Evolutionary conservation across 2,329 filamentous ascomycete genomes (phyloP).

Genomic region (Rutstroemia sp.): DNA sequence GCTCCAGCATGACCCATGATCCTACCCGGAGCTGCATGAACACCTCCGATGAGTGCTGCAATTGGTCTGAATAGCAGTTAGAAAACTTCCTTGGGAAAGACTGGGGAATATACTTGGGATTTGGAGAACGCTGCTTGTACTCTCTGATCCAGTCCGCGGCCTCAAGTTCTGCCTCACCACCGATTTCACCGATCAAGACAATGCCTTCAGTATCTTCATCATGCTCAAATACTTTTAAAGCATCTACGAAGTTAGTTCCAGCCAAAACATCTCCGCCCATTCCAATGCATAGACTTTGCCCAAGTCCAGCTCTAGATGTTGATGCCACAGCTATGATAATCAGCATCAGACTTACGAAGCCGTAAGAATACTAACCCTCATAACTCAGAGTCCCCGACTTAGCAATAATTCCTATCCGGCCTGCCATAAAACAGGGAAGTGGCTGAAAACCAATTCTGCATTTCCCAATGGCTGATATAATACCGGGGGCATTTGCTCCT

Average conservation of each 20-base stretch:
- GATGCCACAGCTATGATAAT: slow-evolving; percentile 52
- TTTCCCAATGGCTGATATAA: slow-evolving; percentile 62
- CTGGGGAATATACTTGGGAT: slow-evolving; percentile 49
- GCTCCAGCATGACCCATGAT: slow-evolving; percentile 79
- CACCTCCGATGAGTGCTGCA: slow-evolving; percentile 62
- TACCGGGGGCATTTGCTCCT: slow-evolving; percentile 67
- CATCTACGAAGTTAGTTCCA: slow-evolving; percentile 69
- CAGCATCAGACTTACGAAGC: neutral
- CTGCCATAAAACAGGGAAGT: slow-evolving; percentile 62
- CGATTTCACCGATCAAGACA: slow-evolving; percentile 60
- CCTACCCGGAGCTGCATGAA: slow-evolving; percentile 52
- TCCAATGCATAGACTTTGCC: slow-evolving; percentile 65
- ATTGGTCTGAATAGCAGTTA: slow-evolving; percentile 48
- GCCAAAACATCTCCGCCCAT: slow-evolving; percentile 67
- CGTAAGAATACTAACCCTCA: slow-evolving; percentile 37
- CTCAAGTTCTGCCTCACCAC: slow-evolving; percentile 57
- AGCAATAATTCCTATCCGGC: slow-evolving; percentile 61
- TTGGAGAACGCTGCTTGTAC: slow-evolving; percentile 48
- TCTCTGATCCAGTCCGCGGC: slow-evolving; percentile 67
- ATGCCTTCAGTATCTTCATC: slow-evolving; percentile 62
- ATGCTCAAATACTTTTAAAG: slow-evolving; percentile 55
- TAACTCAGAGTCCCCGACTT: slow-evolving; percentile 71
- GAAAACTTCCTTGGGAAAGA: too few relatives aligned
- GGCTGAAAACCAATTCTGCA: slow-evolving; percentile 73
- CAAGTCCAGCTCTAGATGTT: slow-evolving; percentile 60